A percentile compares a stretch with the other conserved stretches of the same genome.
Evolutionary conservation across 2,329 filamentous ascomycete species (phyloP).

Genomic region (Fusarium duplospermum): DNA sequence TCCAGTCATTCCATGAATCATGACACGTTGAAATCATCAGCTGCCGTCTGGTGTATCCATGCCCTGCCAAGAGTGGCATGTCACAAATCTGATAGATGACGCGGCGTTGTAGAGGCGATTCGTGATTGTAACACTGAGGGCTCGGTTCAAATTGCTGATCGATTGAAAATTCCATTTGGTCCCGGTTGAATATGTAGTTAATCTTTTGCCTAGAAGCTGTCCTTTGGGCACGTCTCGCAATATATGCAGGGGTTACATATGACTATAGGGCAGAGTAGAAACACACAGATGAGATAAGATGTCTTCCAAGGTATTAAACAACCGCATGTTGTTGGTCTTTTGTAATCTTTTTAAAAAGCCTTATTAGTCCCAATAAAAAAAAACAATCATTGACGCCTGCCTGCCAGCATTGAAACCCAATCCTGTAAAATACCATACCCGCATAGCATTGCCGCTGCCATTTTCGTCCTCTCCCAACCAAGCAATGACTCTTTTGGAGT

Average conservation of each 20-base stretch:
- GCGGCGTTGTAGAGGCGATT: background rate
- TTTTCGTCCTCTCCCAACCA: background rate
- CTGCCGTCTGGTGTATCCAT: background rate
- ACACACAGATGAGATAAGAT: no score
- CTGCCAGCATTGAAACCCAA: background rate
- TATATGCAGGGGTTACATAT: no score
- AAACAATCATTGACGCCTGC: background rate
- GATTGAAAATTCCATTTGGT: background rate
- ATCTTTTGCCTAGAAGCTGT: no score
- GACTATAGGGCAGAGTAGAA: no score
- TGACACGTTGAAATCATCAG: background rate
- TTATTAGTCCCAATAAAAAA: background rate
- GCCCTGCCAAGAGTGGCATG: background rate
- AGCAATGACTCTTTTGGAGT: no score
- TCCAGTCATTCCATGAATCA: background rate
- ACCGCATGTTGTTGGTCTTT: background rate
- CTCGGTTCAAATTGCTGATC: background rate
- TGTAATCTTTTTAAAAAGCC: background rate
- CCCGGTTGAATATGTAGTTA: no score
- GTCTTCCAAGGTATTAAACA: background rate
- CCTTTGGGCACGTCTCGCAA: no score
- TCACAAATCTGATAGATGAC: background rate
- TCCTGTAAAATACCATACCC: background rate
- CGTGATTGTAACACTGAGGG: background rate
- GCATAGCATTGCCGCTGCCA: background rate